Conservation (phyloP, 1,139 yeast genomes). For the Yamadazyma epiphylla region DNA sequence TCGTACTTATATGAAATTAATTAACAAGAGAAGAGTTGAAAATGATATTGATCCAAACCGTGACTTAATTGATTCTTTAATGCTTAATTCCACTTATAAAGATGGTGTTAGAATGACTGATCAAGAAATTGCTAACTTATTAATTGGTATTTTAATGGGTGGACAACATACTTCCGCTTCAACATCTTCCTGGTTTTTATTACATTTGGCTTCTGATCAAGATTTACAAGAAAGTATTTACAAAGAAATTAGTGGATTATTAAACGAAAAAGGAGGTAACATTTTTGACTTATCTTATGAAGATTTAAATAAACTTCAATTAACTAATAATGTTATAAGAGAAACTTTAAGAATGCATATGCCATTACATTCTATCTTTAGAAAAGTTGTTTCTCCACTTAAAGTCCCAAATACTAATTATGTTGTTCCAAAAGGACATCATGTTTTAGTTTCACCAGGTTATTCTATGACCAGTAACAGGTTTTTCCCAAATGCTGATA, state of each 20-base stretch:
- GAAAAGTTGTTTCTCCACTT: conserved; percentile 78
- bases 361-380: conserved; percentile 93
- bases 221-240: conserved; percentile 77
- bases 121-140: conserved; percentile 86
- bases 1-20: conserved; percentile 73
- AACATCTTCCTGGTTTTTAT: conserved; percentile 90
- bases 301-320: conserved; percentile 74
- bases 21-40: conserved; percentile 64
- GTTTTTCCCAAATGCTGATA: conserved; percentile 70
- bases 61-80: conserved; percentile 85
- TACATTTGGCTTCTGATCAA: conserved; percentile 85
- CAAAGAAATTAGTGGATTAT: conserved; percentile 64
- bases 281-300: conserved; percentile 69
- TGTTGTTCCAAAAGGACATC: conserved; percentile 86
- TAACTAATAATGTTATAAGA: conserved; percentile 77
- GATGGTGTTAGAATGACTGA: conserved; percentile 95
- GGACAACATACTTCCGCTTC: conserved; percentile 99
- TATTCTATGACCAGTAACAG: conserved; percentile 73
- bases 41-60: conserved; percentile 74
- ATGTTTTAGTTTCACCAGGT: conserved; percentile 92
- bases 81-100: conserved; percentile 79
- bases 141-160: conserved; percentile 97
- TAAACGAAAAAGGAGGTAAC: conserved; percentile 46
- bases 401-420: conserved; percentile 77
- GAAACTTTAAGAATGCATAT: conserved; percentile 94